Evolutionary conservation across 1,284 basidiomycete species (phyloP).

Genomic region (Leccinum ponderosum): DNA sequence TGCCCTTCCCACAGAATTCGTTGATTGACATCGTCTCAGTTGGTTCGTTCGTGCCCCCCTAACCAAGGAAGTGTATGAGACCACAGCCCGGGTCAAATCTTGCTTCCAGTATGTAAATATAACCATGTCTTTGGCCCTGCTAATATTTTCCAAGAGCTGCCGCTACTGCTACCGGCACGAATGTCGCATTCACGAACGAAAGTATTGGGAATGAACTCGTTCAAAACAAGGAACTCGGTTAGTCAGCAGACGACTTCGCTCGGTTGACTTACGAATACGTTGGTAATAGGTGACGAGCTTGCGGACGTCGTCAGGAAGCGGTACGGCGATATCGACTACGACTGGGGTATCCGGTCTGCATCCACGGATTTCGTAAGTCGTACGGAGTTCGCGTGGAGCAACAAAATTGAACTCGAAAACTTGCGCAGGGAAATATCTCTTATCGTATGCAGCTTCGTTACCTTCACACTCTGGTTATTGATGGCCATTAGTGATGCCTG

Average conservation of each 20-base stretch:
- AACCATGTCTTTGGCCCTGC: not conserved
- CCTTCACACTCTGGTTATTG: not conserved
- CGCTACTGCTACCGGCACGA: constrained; percentile 65
- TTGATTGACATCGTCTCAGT: constrained; percentile 27
- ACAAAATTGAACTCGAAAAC: not conserved
- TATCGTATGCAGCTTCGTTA: constrained; percentile 41
- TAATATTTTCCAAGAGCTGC: constrained; percentile 19
- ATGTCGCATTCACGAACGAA: constrained; percentile 46
- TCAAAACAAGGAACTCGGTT: constrained; percentile 63
- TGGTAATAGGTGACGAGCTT: constrained; percentile 52
- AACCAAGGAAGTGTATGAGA: constrained; percentile 54
- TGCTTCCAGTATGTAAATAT: constrained; percentile 66
- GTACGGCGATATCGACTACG: constrained; percentile 53
- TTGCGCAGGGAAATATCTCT: constrained; percentile 58
- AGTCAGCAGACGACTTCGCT: not conserved
- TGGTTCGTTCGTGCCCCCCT: constrained; percentile 73
- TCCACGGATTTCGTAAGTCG: constrained; percentile 65
- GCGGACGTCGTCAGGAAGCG: constrained; percentile 49
- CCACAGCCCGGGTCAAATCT: constrained; percentile 57
- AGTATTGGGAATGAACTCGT: constrained; percentile 57
- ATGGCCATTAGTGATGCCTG: constrained; percentile 40
- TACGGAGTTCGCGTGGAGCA: not conserved
- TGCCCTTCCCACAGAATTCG: not conserved
- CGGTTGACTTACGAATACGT: not conserved
- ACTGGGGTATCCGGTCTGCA: constrained; percentile 56